phyloP scores from a whole-genome alignment of 345 rosid genomes.

The Melaleuca alternifolia region DNA sequence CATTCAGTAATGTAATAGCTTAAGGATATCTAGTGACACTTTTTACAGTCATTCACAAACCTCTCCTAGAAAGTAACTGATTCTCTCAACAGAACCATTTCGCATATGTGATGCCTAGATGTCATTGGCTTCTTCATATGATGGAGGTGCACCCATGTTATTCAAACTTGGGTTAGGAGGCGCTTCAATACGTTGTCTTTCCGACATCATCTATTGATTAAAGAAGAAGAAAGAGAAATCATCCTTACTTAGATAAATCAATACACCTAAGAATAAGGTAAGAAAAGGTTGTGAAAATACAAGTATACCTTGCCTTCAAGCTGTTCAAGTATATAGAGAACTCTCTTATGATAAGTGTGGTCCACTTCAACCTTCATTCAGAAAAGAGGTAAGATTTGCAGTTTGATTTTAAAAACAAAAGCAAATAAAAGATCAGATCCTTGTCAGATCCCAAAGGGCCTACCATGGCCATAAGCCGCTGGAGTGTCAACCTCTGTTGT shows the following conservation, averaged over 20 bases:
- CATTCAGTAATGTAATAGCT: not conserved
- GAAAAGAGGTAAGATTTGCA: too few species aligned
- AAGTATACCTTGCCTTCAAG: slow-evolving; percentile 64
- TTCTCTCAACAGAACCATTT: slow-evolving; percentile 56
- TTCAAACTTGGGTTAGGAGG: slow-evolving; percentile 43
- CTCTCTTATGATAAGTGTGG: slow-evolving; percentile 64
- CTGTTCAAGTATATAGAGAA: slow-evolving; percentile 75
- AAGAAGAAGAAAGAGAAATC: not conserved
- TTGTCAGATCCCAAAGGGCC: too few species aligned
- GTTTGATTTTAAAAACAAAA: too few species aligned
- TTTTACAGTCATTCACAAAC: slow-evolving; percentile 18
- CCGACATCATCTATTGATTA: slow-evolving; percentile 47
- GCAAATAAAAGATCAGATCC: too few species aligned
- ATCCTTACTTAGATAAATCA: not conserved
- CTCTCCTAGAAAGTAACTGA: slow-evolving; percentile 95
- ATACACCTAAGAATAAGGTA: not conserved
- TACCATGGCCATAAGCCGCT: too few species aligned
- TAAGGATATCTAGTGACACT: not conserved
- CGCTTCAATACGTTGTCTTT: too few species aligned
- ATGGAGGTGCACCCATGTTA: slow-evolving; percentile 67
- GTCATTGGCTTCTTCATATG: slow-evolving; percentile 80
- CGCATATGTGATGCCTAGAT: slow-evolving; percentile 54
- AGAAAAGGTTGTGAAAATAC: not conserved
- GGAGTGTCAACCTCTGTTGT: too few species aligned
- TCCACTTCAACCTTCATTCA: slow-evolving; percentile 98